These are phyloP conservation scores for Tolypocladium guangdongense DNA, from an alignment of 2,329 filamentous ascomycete genomes.

Conservation along the genomic window DNA sequence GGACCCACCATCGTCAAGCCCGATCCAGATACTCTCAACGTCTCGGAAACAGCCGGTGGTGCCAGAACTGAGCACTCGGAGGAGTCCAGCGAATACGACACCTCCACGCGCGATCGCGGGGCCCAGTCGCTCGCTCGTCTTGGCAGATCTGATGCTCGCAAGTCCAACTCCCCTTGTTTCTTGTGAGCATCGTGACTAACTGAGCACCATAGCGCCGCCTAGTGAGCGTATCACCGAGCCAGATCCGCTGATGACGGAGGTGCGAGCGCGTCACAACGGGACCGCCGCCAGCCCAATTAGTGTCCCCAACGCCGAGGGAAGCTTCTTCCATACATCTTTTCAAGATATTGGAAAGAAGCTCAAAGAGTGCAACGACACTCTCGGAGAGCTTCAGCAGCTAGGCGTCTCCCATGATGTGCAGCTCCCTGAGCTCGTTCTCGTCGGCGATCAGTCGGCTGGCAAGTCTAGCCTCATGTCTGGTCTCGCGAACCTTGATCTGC, in stretches of 20 bases:
- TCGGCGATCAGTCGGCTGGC: conserved; percentile 77
- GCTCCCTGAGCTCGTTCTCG: conserved; percentile 68
- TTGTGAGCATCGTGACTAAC: conserved; percentile 3
- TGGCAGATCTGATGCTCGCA: conserved; percentile 27
- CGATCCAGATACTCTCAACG: conserved; percentile 11
- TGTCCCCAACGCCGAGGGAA: conserved; percentile 19
- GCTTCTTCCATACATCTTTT: conserved; percentile 32
- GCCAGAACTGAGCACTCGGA: not conserved
- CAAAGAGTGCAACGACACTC: conserved; percentile 53
- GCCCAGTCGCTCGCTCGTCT: conserved; percentile 14
- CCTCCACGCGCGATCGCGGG: conserved; percentile 5
- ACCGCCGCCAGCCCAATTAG: conserved; percentile 11
- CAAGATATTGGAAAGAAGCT: conserved; percentile 49
- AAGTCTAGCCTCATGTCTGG: conserved; percentile 63
- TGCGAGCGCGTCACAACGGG: conserved; percentile 18
- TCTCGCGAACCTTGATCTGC: conserved; percentile 59
- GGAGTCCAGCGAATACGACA: conserved; percentile 10
- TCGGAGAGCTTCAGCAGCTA: conserved; percentile 58
- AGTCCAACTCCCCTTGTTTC: conserved; percentile 9
- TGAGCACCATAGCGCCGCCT: conserved; percentile 20
- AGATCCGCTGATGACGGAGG: conserved; percentile 26
- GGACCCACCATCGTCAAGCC: conserved; percentile 10
- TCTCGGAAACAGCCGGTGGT: not conserved
- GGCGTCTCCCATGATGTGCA: conserved; percentile 62
- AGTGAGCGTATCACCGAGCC: conserved; percentile 23